phyloP scores from a whole-genome alignment of 805 yeast genomes.

The Metschnikowia similis region DNA sequence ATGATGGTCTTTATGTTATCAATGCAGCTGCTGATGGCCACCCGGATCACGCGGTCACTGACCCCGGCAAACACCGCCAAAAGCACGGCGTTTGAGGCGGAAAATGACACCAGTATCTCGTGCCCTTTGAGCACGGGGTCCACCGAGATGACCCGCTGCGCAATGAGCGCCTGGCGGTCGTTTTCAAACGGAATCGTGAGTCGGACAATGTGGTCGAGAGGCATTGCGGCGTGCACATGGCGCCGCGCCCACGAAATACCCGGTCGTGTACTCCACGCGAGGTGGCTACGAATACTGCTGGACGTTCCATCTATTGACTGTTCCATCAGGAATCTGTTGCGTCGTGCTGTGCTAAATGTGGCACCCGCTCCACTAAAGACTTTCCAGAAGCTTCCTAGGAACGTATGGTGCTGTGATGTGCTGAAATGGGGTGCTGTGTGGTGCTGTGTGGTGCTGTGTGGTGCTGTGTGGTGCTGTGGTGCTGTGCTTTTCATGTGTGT shows the following conservation, averaged over 20 bases:
- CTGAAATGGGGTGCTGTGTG: too few relatives aligned
- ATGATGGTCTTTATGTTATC: constrained; percentile 73
- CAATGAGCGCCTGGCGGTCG: constrained; percentile 57
- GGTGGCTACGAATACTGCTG: too few relatives aligned
- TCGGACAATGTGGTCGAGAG: constrained; percentile 20
- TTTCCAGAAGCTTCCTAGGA: constrained; percentile 4
- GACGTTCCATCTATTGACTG: background rate
- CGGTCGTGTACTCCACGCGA: background rate
- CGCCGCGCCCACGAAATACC: background rate
- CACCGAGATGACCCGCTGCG: constrained; percentile 57
- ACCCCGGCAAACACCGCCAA: constrained; percentile 51
- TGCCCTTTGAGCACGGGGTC: constrained; percentile 77
- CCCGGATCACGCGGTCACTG: constrained; percentile 74
- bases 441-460: too few relatives aligned
- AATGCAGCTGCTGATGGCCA: constrained; percentile 75
- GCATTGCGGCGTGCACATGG: background rate
- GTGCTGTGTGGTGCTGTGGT: too few relatives aligned
- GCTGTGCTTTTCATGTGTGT: too few relatives aligned
- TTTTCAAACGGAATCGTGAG: constrained; percentile 63
- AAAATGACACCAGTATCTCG: constrained; percentile 53
- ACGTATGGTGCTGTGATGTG: background rate
- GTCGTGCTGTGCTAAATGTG: background rate
- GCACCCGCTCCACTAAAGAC: constrained; percentile 5
- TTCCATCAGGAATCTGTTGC: constrained; percentile 3
- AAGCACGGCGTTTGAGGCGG: constrained; percentile 33